phyloP scores from a whole-genome alignment of 1,139 yeast species.

The Kodamaea alishanica region DNA sequence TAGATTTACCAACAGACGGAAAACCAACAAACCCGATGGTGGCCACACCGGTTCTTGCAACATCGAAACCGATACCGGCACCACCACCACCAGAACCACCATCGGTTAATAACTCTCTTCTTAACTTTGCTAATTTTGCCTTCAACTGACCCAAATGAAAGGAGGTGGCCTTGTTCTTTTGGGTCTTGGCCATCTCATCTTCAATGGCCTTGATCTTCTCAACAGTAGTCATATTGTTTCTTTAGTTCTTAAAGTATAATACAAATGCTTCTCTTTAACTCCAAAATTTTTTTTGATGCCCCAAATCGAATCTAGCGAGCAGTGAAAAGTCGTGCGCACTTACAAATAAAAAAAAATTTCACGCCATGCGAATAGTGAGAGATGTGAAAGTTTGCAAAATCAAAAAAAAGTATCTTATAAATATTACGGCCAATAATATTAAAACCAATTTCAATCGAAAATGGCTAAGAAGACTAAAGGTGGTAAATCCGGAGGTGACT shows the following conservation, averaged over 20 bases:
- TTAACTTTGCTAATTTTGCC: conserved; percentile 91
- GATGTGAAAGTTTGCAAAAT: not conserved
- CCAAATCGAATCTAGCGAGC: conserved; percentile 5
- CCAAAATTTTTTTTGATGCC: not conserved
- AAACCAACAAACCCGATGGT: conserved; percentile 97
- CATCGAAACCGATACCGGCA: conserved; percentile 91
- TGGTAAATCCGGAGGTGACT: conserved; percentile 55
- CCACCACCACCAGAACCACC: conserved; percentile 81
- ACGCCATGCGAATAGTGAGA: conserved; percentile 2
- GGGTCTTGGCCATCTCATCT: conserved; percentile 93
- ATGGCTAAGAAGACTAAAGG: conserved; percentile 56
- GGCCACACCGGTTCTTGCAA: conserved; percentile 96
- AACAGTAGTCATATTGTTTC: conserved; percentile 68
- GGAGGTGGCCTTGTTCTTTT: conserved; percentile 92
- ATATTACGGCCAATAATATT: not conserved
- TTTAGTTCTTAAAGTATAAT: not conserved
- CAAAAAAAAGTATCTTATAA: not conserved
- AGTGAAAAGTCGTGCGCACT: conserved; percentile 11
- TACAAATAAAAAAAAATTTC: conserved; percentile 13
- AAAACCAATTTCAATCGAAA: conserved; percentile 2
- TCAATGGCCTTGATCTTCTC: conserved; percentile 90
- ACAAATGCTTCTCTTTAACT: not conserved
- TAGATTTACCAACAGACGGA: conserved; percentile 97
- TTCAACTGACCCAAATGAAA: conserved; percentile 95
- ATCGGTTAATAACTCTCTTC: conserved; percentile 85